Conservation (phyloP, 1,139 yeast genomes). For the Taiozyma sp. region DNA sequence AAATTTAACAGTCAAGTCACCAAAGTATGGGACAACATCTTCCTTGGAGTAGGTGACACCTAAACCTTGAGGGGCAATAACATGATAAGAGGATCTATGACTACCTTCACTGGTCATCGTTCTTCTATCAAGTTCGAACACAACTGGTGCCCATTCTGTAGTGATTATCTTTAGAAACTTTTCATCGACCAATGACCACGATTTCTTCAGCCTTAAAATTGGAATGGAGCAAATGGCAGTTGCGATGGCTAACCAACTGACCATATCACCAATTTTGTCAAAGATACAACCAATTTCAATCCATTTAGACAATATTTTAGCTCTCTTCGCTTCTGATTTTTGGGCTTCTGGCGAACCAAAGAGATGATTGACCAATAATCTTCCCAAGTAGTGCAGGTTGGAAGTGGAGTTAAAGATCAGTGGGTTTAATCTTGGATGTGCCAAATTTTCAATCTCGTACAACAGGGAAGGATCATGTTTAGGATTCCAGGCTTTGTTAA, state of each 20-base stretch:
- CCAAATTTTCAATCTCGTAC: constrained; percentile 34
- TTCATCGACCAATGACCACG: constrained; percentile 73
- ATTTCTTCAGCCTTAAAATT: constrained; percentile 59
- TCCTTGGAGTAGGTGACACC: constrained; percentile 74
- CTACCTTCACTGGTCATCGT: constrained; percentile 49
- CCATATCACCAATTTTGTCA: constrained; percentile 86
- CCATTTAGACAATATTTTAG: constrained; percentile 75
- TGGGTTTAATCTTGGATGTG: constrained; percentile 46
- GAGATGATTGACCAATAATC: constrained; percentile 65
- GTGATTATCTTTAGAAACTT: constrained; percentile 57
- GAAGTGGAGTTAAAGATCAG: constrained; percentile 60
- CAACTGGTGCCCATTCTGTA: constrained; percentile 91
- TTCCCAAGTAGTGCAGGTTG: constrained; percentile 73
- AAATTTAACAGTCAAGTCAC: constrained; percentile 60
- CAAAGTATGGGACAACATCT: constrained; percentile 84
- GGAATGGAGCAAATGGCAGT: constrained; percentile 82
- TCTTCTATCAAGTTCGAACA: constrained; percentile 81
- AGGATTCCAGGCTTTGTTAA: constrained; percentile 69
- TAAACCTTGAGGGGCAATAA: constrained; percentile 84
- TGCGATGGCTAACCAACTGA: constrained; percentile 91
- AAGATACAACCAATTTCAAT: constrained; percentile 74
- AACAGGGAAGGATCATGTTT: constrained; percentile 53
- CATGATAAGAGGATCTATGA: constrained; percentile 48
- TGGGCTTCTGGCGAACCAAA: constrained; percentile 32
- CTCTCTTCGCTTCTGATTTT: constrained; percentile 40